Evolutionary conservation across 1,139 yeast species (phyloP), one percentile per base, ranked within the genome.

Genomic region (Candida anutae): DNA sequence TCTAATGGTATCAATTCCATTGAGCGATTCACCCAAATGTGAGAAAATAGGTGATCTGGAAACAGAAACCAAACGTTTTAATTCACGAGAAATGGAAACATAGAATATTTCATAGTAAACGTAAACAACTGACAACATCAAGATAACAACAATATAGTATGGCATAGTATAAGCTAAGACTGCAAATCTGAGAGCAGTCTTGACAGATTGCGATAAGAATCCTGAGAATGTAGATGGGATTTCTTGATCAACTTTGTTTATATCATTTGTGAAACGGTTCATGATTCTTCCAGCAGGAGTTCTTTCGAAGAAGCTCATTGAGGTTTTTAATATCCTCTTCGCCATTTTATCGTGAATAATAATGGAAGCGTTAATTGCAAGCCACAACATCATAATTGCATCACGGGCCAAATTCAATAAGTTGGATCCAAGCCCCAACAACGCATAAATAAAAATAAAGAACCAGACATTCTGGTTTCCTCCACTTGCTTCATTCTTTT

Each of bases 261-360:
- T 65, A 48, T 83, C 94, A 36, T 78, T 71, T 12, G 88, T 74
- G 45, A 83, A 83, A 29, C 76, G 50, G 31, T 54, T 54, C 55
- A 53, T 49, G 17, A 54, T 50, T 29, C 58, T 36, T 10, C 60
- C 60, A 13, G 50, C 42, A 3, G 60, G 60, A 1, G 58, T 53
- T 17, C 51, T 36, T 22, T 54, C 60, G 26, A 54, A 54, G 27
- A 49, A 54, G 6, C 39, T 37, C 58, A 54, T 53, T n/a, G 58
- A 58, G 2, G 57, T 48, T 19, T 43, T 35, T 27, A 53, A 38
- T 12, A 53, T 38, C 11, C 50, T 33, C 5, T 24, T 27, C 2
- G 51, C 49, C 59, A 53, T 53, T 9, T 39, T 37, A 24, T 48
- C 47, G 23, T 53, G 59, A 21, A 53, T 46, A 10, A 26, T 35